A percentile compares a stretch with the other conserved stretches of the same genome.
Conservation (phyloP, 129 eudicot genomes). For the Tagetes erecta region DNA sequence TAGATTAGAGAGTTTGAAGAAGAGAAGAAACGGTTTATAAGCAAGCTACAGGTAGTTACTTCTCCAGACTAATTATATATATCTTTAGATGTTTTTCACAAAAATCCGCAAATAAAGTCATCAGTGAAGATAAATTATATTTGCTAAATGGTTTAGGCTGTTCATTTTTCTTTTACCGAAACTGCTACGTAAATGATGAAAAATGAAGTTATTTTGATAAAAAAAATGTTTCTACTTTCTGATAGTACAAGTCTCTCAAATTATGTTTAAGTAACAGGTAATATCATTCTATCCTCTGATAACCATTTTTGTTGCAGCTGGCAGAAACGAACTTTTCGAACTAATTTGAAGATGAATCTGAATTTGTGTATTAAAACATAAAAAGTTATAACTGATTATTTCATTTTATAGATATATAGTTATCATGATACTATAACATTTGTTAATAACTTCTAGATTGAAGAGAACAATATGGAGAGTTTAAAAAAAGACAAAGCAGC, state of each 20-base stretch:
- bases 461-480: slow-evolving; percentile 86
- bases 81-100: too few relatives aligned
- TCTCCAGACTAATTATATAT: neutral
- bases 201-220: neutral
- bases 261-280: neutral
- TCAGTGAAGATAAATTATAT: neutral
- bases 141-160: neutral
- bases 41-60: slow-evolving; percentile 75
- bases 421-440: neutral
- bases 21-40: slow-evolving; percentile 81
- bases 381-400: neutral
- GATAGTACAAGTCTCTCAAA: neutral
- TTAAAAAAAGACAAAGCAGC: slow-evolving; percentile 74
- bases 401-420: neutral
- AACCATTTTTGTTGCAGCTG: neutral
- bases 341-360: neutral
- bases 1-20: slow-evolving; percentile 93
- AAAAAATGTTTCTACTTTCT: neutral
- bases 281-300: neutral
- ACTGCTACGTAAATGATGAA: neutral
- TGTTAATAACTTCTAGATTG: slow-evolving; percentile 45
- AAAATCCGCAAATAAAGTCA: neutral
- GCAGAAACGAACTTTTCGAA: neutral
- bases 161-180: slow-evolving; percentile 7
- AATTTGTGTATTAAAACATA: neutral